These are phyloP conservation scores for Picea abies DNA, from an alignment of 83 land plant genomes.

Conservation along the genomic window DNA sequence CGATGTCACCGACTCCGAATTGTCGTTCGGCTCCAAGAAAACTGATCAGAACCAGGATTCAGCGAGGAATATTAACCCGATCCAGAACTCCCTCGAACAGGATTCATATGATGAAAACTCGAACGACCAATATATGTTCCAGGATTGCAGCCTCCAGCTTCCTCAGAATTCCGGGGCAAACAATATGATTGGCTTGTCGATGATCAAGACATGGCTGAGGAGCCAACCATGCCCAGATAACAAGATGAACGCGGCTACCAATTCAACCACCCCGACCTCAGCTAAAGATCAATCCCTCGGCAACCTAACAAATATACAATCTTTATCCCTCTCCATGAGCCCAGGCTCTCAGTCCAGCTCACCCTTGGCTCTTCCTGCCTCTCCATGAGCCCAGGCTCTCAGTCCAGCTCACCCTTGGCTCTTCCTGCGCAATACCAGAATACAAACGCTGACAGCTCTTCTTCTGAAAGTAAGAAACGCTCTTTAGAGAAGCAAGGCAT, in stretches of 20 bases:
- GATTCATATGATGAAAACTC: constrained; percentile 4
- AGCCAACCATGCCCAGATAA: constrained; percentile 17
- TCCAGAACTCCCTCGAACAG: background rate
- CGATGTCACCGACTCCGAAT: background rate
- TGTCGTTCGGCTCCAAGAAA: background rate
- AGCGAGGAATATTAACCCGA: background rate
- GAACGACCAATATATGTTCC: constrained; percentile 8
- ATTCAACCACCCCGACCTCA: background rate
- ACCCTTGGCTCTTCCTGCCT: constrained; percentile 34
- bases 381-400: constrained; percentile 63
- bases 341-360: constrained; percentile 38
- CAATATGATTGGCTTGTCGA: constrained; percentile 45
- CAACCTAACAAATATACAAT: constrained; percentile 18
- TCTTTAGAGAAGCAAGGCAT: constrained; percentile 32
- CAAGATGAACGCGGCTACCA: background rate
- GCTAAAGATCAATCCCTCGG: constrained; percentile 1
- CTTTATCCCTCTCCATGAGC: constrained; percentile 70
- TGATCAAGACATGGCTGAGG: constrained; percentile 53
- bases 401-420: constrained; percentile 22
- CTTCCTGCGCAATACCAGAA: constrained; percentile 28
- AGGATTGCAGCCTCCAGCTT: constrained; percentile 28
- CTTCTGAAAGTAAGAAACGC: constrained; percentile 40
- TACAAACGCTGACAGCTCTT: constrained; percentile 15
- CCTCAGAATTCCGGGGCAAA: constrained; percentile 26
- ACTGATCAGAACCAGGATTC: background rate